Base-by-base conservation (phyloP, 371 early-diverging fungal species). In the Rhizopus arrhizus region DNA sequence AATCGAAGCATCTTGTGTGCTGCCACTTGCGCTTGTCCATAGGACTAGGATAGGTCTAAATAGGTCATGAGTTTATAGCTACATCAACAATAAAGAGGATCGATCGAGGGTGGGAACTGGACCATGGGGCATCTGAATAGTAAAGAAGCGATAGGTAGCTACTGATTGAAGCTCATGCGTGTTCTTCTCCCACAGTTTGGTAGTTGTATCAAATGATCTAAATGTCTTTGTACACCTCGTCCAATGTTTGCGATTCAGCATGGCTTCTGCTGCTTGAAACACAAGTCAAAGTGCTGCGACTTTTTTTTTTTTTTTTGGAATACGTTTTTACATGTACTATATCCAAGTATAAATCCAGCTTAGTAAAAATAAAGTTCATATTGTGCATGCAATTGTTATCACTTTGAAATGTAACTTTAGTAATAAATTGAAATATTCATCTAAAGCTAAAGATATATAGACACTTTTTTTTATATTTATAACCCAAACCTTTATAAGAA, bases 91-190 rank as follows among this genome's bases (percentile, higher is more conserved):
- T 38, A n/a, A 0, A 13, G 11, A 3, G 61, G 57, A 3, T 57
- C 22, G 29, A 66, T 46, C 3, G 66, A 66, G 2, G 66, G 66
- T 3, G 66, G 66, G 32, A 61, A 66, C 38, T 61, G 66, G 4
- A 66, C 43, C 48, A 61, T 41, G 12, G 66, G 66, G n/a, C 42
- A 66, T 41, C 33, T 66, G 66, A 57, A 66, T 32, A 12, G 53
- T 66, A 11, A 66, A 66, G 16, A 61, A 61, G 3, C 7, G 55
- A 28, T 66, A 61, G 3, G 45, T 22, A 5, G 15, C 45, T 6
- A 15, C n/a, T 16, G 45, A 6, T n/a, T 16, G 28, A 3, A 22
- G 11, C 3, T 47, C 49, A 10, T 49, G 34, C 13, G 22, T n/a
- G 4, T 10, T 33, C 2, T 50, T 50, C 15, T 41, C 32, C 59